Base-by-base conservation (phyloP, 306 rosid species). In the Citrullus mucosospermus region DNA sequence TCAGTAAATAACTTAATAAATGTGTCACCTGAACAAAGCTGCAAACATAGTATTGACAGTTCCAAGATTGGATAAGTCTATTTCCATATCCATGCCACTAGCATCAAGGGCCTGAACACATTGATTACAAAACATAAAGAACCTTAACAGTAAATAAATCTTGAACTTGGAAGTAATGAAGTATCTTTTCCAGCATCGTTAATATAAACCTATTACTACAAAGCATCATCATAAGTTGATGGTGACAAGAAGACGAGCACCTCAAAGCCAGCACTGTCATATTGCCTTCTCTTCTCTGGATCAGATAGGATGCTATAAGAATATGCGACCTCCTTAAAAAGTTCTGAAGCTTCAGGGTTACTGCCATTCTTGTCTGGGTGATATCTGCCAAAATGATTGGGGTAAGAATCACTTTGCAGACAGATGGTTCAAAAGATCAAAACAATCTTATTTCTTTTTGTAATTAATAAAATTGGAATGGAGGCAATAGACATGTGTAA, bases 31-130 rank as follows among this genome's bases (percentile, higher is more conserved):
- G 93, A 96, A 96, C 80, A 96, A 85, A 84, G 99, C 99, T 6
- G 99, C 99, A 86, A 96, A 92, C 99, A 96, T 87, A 43, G 99
- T 96, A 82, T 96, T 96, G 81, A 96, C 98, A 71, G 99, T 96
- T 78, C 99, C 99, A 82, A 96, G 99, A 87, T 92, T 96, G 61
- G 99, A 96, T 57, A 96, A 87, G 89, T 96, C 99, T 54, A 96
- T 93, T 88, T 96, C 99, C 98, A 92, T 96, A 87, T 96, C 98
- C 98, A 92, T 88, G 87, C 87, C 89, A 81, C 90, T 95, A 69
- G 99, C 90, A 81, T 92, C 97, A 81, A 96, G 91, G 72, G 97
- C 96, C 99, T 96, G 83, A 84, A 78, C 12, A 39, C 68, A 78
- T 69, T 74, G 44, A 81, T 83, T 72, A 85, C n/a, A 30, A 53